Base-by-base conservation (phyloP, 176 grass and related monocot species). In the Poa pratensis region DNA sequence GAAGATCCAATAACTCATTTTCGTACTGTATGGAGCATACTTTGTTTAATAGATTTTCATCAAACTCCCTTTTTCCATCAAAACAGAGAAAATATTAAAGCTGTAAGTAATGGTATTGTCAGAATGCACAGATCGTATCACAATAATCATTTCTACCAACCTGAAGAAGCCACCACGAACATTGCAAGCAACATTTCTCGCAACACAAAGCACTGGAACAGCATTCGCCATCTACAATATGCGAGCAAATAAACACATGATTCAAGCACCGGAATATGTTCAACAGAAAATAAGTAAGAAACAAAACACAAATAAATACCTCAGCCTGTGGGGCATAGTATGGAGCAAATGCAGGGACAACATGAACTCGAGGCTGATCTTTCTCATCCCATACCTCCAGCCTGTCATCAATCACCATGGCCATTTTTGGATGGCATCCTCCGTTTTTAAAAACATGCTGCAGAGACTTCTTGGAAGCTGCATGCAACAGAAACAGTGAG, bases 331-430 rank as follows among this genome's bases (percentile, higher is more conserved):
- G 97, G 49, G 97, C 94, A 90, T 91, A 90, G 76, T 99, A 96
- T 81, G 97, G 97, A 86, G 90, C 73, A 89, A 86, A 99, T 73
- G 97, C 88, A 71, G 97, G 96, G 28, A 96, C 94, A 82, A 99
- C 97, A 92, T 99, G 97, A 86, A 99, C 97, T 65, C 97, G 89
- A 72, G 88, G 88, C 53, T 99, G 97, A 78, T 99, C 97, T 87
- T 92, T 99, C 65, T 96, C 97, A 79, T 94, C 97, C 97, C 94
- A 99, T 73, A 99, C 97, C 73, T 89, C 72, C 52, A 96, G 79
- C 57, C 97, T 81, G 81, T 99, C 97, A 91, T 99, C 97, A 89
- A 99, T 96, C 73, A 99, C 97, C 94, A 99, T 99, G 60, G 97
- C 94, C 97, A 99, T 92, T 82, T 94, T 99, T 80, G 97, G 97